phyloP scores from a whole-genome alignment of 169 alveolate genomes.

The Plasmodium knowlesi region DNA sequence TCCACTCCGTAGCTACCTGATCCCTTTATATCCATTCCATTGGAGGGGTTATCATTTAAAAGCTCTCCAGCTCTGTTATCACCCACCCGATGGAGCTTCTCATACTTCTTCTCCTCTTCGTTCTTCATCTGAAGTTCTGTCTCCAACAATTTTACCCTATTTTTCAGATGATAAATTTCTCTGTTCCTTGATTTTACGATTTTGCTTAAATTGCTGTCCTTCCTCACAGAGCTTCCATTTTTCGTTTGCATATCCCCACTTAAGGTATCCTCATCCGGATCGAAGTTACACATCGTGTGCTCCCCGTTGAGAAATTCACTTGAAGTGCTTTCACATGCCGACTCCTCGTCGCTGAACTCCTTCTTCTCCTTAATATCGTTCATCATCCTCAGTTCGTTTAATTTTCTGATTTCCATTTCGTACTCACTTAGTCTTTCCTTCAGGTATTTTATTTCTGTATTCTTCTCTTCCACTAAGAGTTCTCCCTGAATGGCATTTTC shows the following conservation, averaged over 20 bases:
- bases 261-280: background rate
- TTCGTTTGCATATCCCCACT: constrained; percentile 12
- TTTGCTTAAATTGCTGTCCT: constrained; percentile 10
- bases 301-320: background rate
- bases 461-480: background rate
- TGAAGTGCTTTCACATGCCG: background rate
- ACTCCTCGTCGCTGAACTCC: background rate
- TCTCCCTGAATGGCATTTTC: background rate
- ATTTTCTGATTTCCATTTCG: constrained; percentile 57
- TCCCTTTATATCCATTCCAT: background rate
- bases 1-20: background rate
- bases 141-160: constrained; percentile 44
- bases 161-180: constrained; percentile 59
- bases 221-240: constrained; percentile 1
- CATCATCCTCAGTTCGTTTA: constrained; percentile 41
- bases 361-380: constrained; percentile 12
- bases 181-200: constrained; percentile 17
- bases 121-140: constrained; percentile 59
- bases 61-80: background rate
- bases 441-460: constrained; percentile 28
- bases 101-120: constrained; percentile 29
- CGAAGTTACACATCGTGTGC: background rate
- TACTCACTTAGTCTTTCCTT: constrained; percentile 40
- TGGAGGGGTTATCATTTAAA: background rate
- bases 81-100: background rate